Base-by-base conservation (phyloP, 2,329 filamentous ascomycete genomes). In the Sporothrix dimorphospora region DNA sequence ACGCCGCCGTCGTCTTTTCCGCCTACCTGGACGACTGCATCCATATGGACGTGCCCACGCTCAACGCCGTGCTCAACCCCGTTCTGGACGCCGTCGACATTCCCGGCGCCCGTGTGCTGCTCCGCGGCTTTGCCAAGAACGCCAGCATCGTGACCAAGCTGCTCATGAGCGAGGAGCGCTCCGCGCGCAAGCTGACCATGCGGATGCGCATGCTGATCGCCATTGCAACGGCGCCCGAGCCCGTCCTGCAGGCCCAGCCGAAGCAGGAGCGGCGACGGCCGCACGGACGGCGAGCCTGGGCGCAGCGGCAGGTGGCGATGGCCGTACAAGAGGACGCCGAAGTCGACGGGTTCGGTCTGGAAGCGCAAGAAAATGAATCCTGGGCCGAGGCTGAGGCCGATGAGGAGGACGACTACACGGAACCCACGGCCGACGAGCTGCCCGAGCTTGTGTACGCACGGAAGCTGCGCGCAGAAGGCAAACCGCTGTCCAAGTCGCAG, bases 1-100 rank as follows among this genome's bases (percentile, higher is more conserved):
- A 85, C 47, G 85, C 85, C 2, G 82, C 81, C 19, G 76, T 77
- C 3, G 79, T 86, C 14, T 81, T 86, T 51, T 76, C 82, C 49
- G 77, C 80, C 0, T 82, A 80, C 55, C 76, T 87, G 53, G 76
- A 78, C 55, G 76, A 80, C 68, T 55, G 81, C 6, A 81, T 77
- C 73, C 79, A 82, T 16, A 81, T 82, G 72, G 77, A 83, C 73
- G 80, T 82, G 59, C 78, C 79, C 1, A 79, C 77, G 12, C 77
- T 87, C 19, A 79, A 84, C 66, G 78, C 81, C 21, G 71, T 87
- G 1, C 76, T 86, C 34, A 81, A 84, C 63, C 78, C 81, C 8
- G 84, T 83, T 72, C 78, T 85, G 11, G 76, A 79, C 53, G 77
- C 79, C 3, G 75, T 85, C 21, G 84, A 86, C 73, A 71, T 71